Base-by-base conservation (phyloP, 176 grass and related monocot species). In the Oryza officinalis region DNA sequence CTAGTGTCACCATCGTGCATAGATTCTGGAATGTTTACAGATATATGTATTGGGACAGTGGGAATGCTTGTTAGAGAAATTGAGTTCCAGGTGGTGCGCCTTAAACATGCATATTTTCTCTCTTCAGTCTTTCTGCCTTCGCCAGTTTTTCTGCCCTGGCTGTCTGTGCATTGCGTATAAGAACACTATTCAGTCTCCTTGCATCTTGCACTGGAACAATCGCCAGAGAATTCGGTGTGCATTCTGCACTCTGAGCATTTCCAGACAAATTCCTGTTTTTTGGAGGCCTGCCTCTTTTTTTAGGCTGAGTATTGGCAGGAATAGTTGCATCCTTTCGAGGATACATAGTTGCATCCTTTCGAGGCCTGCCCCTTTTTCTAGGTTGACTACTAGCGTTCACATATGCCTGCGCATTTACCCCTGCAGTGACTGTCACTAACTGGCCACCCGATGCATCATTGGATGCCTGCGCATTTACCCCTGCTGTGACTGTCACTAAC, bases 71-170 rank as follows among this genome's bases (percentile, higher is more conserved):
- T 77, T 82, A 90, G 60, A 87, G 87, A 67, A 81, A 65, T 80
- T 43, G 41, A 73, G 59, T 81, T 80, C 72, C 77, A 78, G 22
- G n/a, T 32, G 35, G 13, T 74, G 77, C 57, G 59, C 77, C 54
- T 70, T 57, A 77, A 64, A 64, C 69, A 59, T 64, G 69, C 70
- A 85, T 65, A 57, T 61, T 82, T 43, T 94, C 84, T 86, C 88
- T 91, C 71, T 97, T 97, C 27, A 90, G 85, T 86, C 76, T 97
- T 77, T 92, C 91, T 74, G 89, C 87, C n/a, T 73, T 76, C 15
- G 67, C 60, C n/a, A 61, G 85, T 86, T 80, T 97, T 77, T 92
- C 91, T 77, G 89, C 87, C n/a, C 59, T 76, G 28, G 52, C 49
- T 74, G 89, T 91, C 85, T 71, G 17, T 52, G 40, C n/a, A 75